Evolutionary conservation across 2,329 filamentous ascomycete genomes (phyloP), one percentile per base, ranked within the genome.

Genomic region (Apiospora saccharicola): DNA sequence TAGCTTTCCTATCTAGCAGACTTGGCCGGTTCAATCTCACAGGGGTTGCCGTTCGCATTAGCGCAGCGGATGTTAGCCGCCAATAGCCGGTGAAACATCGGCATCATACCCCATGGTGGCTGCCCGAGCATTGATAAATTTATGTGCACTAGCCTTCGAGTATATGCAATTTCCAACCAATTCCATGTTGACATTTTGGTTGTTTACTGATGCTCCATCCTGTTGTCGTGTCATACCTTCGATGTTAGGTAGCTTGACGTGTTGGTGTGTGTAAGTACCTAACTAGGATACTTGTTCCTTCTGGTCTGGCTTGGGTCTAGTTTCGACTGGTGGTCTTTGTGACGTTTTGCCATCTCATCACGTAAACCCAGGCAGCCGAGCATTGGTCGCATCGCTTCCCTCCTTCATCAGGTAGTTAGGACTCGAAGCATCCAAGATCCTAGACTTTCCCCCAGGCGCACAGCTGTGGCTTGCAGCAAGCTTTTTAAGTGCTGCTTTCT

Each of bases 361-460:
- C 57, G 57, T 64, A 64, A 64, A 64, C 19, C 57, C 57, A 61
- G 53, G 57, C 53, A 61, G 53, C 53, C 26, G 30, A 22, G 26
- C 53, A 22, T 41, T 41, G 53, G 10, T 41, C n/a, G 30, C 53
- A 41, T 64, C 16, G 19, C 30, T 8, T 51, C n/a, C 49, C 16
- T 64, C 57, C 57, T 22, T 64, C 34, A 41, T 14, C 34, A 64
- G 57, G 57, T 41, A 64, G 30, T 37, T 64, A 64, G 30, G 34
- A 10, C 34, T n/a, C 57, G 19, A 64, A 64, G 41, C 30, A 41
- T n/a, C 34, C 10, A 41, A n/a, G 37, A 5, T 13, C 22, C 57
- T 13, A 41, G 34, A n/a, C 34, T 41, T 41, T n/a, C 10, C 57
- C 34, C 57, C 16, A 37, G 57, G 57, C 51, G 30, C 57, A 34